Evolutionary conservation across 768 basidiomycete genomes (phyloP).

Genomic region (Boletus tomentosulus): DNA sequence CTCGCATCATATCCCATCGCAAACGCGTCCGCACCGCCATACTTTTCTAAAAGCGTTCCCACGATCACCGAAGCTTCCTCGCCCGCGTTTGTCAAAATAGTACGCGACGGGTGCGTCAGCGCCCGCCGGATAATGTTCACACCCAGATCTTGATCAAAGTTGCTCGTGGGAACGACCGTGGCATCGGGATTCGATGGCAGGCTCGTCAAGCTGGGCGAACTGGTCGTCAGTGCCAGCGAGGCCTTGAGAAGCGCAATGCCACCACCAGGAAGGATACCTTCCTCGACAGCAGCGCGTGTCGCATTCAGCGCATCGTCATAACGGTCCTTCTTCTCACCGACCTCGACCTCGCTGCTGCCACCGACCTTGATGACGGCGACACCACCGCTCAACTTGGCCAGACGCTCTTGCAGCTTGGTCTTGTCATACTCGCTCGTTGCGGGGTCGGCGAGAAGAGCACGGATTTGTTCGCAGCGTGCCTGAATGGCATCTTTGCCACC

Average conservation of each 20-base stretch:
- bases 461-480: slow-evolving; percentile 94
- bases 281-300: slow-evolving; percentile 97
- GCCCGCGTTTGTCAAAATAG: slow-evolving; percentile 90
- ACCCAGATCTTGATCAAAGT: slow-evolving; percentile 98
- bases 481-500: slow-evolving; percentile 88
- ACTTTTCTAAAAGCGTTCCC: slow-evolving; percentile 71
- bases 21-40: slow-evolving; percentile 73
- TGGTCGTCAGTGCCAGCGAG: slow-evolving; percentile 61
- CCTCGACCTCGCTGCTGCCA: slow-evolving; percentile 90
- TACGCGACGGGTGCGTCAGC: slow-evolving; percentile 75
- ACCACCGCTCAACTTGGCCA: slow-evolving; percentile 94
- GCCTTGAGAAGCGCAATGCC: slow-evolving; percentile 92
- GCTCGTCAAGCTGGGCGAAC: slow-evolving; percentile 41
- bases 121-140: slow-evolving; percentile 90
- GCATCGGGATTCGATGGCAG: slow-evolving; percentile 53
- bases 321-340: slow-evolving; percentile 98
- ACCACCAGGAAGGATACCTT: slow-evolving; percentile 96
- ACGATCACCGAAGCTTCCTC: slow-evolving; percentile 93
- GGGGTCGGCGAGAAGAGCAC: slow-evolving; percentile 72
- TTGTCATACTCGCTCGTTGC: slow-evolving; percentile 92
- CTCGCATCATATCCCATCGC: slow-evolving; percentile 86
- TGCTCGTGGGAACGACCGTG: slow-evolving; percentile 68
- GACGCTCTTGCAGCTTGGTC: slow-evolving; percentile 92
- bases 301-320: slow-evolving; percentile 97
- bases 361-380: slow-evolving; percentile 99